Evolutionary conservation across 257 asterid species (phyloP).

Genomic region (Salvia miltiorrhiza): DNA sequence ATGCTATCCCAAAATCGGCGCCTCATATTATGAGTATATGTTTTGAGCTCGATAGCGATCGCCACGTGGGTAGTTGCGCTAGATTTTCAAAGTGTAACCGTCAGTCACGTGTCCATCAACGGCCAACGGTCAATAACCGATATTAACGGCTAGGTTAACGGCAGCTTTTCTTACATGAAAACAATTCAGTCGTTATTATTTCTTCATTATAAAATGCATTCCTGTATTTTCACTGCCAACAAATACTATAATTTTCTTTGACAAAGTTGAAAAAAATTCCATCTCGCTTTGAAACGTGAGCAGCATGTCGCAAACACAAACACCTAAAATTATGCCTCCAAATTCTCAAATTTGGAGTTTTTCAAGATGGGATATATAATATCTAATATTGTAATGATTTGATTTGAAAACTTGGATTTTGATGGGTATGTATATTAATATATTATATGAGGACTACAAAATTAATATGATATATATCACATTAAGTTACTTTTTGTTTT

Average conservation of each 20-base stretch:
- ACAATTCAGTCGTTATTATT: background rate
- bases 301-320: background rate
- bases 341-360: background rate
- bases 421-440: background rate
- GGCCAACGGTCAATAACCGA: slow-evolving; percentile 49
- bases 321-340: background rate
- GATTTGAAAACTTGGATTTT: background rate
- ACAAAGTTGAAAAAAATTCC: background rate
- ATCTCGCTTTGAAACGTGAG: background rate
- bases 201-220: background rate
- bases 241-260: too few species aligned
- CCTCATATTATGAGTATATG: slow-evolving; percentile 29
- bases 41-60: slow-evolving; percentile 34
- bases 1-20: slow-evolving; percentile 35
- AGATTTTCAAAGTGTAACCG: slow-evolving; percentile 32
- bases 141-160: slow-evolving; percentile 47
- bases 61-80: slow-evolving; percentile 39
- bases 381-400: background rate
- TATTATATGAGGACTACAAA: background rate
- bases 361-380: background rate
- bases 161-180: slow-evolving; percentile 1
- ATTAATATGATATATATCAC: background rate
- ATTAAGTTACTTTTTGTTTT: background rate
- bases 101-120: slow-evolving; percentile 30
- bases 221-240: background rate